These are phyloP conservation scores for Phaeoacremonium minimum DNA, from an alignment of 2,329 filamentous ascomycete species.

Conservation along the genomic window DNA sequence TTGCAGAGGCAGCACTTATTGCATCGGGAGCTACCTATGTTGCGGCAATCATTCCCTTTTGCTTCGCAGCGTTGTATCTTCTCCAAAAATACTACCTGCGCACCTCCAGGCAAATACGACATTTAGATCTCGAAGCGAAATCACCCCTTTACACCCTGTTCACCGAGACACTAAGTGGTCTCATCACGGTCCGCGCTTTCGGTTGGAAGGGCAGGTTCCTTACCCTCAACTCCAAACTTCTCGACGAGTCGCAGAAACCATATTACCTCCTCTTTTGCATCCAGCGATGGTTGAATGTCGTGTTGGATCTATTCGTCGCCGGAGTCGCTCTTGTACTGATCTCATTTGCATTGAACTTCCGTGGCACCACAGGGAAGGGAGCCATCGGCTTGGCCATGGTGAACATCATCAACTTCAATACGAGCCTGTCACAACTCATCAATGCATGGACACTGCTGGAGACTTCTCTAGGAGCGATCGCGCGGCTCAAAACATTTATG, in stretches of 20 bases:
- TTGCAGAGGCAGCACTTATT: neutral
- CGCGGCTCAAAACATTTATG: neutral
- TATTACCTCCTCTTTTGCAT: constrained; percentile 44
- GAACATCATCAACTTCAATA: constrained; percentile 19
- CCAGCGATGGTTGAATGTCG: constrained; percentile 44
- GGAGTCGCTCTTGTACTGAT: neutral
- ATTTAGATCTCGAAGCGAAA: neutral
- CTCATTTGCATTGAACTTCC: constrained; percentile 27
- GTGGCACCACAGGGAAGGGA: constrained; percentile 17
- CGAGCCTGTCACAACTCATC: neutral
- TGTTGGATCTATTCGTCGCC: constrained; percentile 38
- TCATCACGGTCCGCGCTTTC: constrained; percentile 1
- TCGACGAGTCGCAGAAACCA: constrained; percentile 39
- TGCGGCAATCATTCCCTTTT: neutral
- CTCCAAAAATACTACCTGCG: constrained; percentile 1
- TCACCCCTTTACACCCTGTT: neutral
- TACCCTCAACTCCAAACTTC: neutral
- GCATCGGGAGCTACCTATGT: neutral
- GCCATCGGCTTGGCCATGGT: constrained; percentile 23
- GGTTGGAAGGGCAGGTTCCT: neutral
- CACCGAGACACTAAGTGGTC: neutral
- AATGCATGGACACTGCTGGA: neutral
- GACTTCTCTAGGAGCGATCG: neutral
- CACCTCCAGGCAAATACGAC: neutral
- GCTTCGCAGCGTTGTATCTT: neutral